Conservation (phyloP, 768 basidiomycete species). For the Russula foetens region DNA sequence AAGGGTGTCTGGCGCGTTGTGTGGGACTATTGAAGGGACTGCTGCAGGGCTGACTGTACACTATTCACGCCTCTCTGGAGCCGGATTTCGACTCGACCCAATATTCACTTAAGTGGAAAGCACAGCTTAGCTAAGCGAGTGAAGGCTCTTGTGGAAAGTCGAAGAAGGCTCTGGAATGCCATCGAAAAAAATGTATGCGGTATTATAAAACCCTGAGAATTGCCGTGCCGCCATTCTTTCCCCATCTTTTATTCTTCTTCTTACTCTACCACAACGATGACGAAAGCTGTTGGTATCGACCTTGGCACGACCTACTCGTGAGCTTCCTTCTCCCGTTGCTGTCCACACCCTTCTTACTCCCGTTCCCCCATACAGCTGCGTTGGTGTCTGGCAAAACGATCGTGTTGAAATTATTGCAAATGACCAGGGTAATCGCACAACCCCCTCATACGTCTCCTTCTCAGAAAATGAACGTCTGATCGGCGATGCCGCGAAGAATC, state of each 20-base stretch:
- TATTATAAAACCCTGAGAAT: constrained; percentile 15
- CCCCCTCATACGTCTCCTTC: constrained; percentile 94
- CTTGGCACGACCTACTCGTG: constrained; percentile 91
- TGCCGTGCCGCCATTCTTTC: constrained; percentile 10
- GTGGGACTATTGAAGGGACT: background rate
- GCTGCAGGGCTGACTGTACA: background rate
- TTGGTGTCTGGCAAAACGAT: constrained; percentile 99
- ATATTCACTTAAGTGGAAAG: background rate
- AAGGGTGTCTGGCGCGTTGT: background rate
- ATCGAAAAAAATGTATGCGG: constrained; percentile 21
- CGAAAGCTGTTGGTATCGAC: constrained; percentile 85
- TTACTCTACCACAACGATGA: constrained; percentile 20
- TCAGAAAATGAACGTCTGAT: constrained; percentile 94
- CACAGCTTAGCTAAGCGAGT: constrained; percentile 9
- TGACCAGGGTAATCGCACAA: constrained; percentile 92
- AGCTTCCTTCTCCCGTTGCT: constrained; percentile 25
- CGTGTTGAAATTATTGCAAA: constrained; percentile 98
- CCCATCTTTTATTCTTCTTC: constrained; percentile 13
- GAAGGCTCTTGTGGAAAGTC: constrained; percentile 15
- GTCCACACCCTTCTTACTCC: constrained; percentile 2
- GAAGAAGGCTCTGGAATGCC: constrained; percentile 25
- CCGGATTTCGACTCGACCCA: background rate
- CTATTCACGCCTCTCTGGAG: background rate
- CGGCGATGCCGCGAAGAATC: constrained; percentile 98
- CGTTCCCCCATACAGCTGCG: constrained; percentile 52